phyloP scores from a whole-genome alignment of 345 rosid genomes.

The Murraya paniculata region DNA sequence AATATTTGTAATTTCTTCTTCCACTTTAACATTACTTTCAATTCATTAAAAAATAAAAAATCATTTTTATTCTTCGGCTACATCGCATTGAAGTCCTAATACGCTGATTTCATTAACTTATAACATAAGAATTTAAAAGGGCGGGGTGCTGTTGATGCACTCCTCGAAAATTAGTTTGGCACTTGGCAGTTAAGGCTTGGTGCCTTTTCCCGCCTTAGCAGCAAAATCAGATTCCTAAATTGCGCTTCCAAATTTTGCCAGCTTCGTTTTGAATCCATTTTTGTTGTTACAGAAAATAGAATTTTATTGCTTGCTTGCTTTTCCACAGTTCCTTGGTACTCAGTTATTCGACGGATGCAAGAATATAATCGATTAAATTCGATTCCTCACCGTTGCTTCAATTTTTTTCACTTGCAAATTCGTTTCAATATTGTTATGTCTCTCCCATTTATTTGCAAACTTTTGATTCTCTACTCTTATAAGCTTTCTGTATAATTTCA shows the following conservation, averaged over 20 bases:
- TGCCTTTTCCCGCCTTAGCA: slow-evolving; percentile 13
- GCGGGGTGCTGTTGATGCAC: not conserved
- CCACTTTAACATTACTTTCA: not conserved
- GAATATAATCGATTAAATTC: not conserved
- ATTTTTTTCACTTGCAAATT: not conserved
- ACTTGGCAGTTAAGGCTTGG: not conserved
- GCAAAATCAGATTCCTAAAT: slow-evolving; percentile 8
- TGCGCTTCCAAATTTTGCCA: not conserved
- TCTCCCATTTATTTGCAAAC: not conserved
- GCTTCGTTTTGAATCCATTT: not conserved
- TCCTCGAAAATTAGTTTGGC: not conserved
- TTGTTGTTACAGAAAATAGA: not conserved
- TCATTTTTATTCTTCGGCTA: not conserved
- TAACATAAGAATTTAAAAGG: not conserved
- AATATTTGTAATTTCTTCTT: too few relatives aligned
- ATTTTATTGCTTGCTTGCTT: not conserved
- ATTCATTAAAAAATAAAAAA: too few relatives aligned
- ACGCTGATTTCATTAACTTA: too few relatives aligned
- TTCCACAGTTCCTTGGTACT: not conserved
- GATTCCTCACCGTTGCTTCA: not conserved
- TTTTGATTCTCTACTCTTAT: not conserved
- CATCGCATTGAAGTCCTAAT: not conserved
- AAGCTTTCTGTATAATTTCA: not conserved
- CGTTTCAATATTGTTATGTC: not conserved
- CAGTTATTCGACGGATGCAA: not conserved